These are phyloP conservation scores for Phycomyces nitens DNA, from an alignment of 192 early-diverging fungal genomes.

Conservation along the genomic window DNA sequence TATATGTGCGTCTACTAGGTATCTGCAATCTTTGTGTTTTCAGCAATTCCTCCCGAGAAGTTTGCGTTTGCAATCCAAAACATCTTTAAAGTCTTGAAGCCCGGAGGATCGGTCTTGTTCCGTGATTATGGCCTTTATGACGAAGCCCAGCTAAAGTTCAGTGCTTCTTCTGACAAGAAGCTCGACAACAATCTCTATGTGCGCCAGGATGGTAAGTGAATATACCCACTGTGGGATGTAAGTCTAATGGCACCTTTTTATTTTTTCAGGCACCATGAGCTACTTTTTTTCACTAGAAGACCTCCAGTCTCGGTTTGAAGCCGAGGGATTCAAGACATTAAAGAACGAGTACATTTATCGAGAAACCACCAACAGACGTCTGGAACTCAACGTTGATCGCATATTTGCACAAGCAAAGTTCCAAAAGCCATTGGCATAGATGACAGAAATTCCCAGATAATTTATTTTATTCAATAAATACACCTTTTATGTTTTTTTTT, in stretches of 20 bases:
- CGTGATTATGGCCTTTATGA: slow-evolving; percentile 97
- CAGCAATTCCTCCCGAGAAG: slow-evolving; percentile 87
- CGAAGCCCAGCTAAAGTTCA: slow-evolving; percentile 92
- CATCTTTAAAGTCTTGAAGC: slow-evolving; percentile 72
- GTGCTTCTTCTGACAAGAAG: slow-evolving; percentile 60
- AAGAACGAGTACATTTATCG: slow-evolving; percentile 63
- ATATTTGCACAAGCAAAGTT: slow-evolving; percentile 78
- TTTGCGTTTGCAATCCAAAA: slow-evolving; percentile 76
- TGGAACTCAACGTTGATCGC: slow-evolving; percentile 63
- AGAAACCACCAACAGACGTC: slow-evolving; percentile 66
- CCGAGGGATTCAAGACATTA: slow-evolving; percentile 56
- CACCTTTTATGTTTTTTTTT: background rate
- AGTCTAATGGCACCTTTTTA: background rate
- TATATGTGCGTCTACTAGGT: slow-evolving; percentile 4
- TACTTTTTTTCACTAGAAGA: slow-evolving; percentile 83
- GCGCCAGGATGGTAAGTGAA: slow-evolving; percentile 74
- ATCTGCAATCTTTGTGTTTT: slow-evolving; percentile 93
- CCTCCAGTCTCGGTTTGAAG: slow-evolving; percentile 56
- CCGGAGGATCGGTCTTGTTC: slow-evolving; percentile 88
- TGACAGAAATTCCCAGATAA: no score
- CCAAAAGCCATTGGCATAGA: slow-evolving; percentile 42
- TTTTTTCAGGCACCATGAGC: slow-evolving; percentile 65
- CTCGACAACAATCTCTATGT: slow-evolving; percentile 94
- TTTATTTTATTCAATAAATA: background rate
- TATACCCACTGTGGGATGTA: background rate